A percentile compares a stretch with the other conserved stretches of the same genome.
phyloP scores from a whole-genome alignment of 257 asterid species.

The Solanum sparsipilum region DNA sequence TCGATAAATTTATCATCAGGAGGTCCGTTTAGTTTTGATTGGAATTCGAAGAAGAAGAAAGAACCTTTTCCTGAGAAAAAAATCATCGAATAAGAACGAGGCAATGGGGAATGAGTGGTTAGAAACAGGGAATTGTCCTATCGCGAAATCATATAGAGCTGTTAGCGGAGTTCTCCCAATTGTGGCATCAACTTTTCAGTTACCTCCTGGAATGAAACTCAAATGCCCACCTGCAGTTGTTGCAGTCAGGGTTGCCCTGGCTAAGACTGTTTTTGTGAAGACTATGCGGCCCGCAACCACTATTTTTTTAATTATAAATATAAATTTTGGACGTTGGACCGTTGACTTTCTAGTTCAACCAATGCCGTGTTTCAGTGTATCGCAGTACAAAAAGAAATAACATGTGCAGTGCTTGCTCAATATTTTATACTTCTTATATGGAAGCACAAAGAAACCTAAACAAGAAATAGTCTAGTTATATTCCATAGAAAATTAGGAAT shows the following conservation, averaged over 20 bases:
- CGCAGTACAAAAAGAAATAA: too few relatives aligned
- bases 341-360: too few relatives aligned
- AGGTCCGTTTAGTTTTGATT: conserved; percentile 58
- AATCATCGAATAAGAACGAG: conserved; percentile 41
- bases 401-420: too few relatives aligned
- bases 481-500: too few relatives aligned
- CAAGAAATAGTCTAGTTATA: background rate
- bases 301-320: conserved; percentile 9
- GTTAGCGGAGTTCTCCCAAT: conserved; percentile 29
- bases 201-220: conserved; percentile 51
- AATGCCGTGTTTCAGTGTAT: too few relatives aligned
- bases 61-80: conserved; percentile 18
- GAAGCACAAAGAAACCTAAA: too few relatives aligned
- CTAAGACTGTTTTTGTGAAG: conserved; percentile 57
- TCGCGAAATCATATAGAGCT: conserved; percentile 45
- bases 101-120: conserved; percentile 63
- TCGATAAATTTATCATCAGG: conserved; percentile 60
- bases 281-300: conserved; percentile 54
- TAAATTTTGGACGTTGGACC: too few relatives aligned
- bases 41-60: conserved; percentile 37
- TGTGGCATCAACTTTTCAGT: conserved; percentile 42
- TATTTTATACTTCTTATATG: too few relatives aligned
- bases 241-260: conserved; percentile 39
- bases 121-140: conserved; percentile 52
- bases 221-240: conserved; percentile 61